A percentile compares a stretch with the other conserved stretches of the same genome.
Evolutionary conservation across 441 rosid species (phyloP).

Genomic region (Metrosideros polymorpha): DNA sequence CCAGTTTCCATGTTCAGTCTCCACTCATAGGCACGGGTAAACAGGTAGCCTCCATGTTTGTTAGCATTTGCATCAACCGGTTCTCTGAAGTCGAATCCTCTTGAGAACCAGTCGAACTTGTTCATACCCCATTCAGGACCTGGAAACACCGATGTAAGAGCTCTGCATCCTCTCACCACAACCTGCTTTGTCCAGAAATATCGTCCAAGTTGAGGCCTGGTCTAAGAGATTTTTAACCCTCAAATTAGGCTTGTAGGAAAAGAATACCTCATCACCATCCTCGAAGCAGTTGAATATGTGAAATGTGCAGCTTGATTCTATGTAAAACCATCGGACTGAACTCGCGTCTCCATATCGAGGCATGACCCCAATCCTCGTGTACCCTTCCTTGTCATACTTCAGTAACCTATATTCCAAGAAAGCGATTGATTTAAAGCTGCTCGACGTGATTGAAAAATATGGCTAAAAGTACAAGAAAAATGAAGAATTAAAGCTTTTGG

Average conservation of each 20-base stretch:
- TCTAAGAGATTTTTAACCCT: neutral
- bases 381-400: neutral
- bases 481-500: neutral
- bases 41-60: neutral
- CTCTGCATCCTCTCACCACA: neutral
- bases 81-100: neutral
- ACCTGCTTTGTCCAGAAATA: neutral
- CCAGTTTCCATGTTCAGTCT: neutral
- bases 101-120: neutral
- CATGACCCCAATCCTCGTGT: conserved; percentile 5
- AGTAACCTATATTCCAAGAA: neutral
- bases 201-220: neutral
- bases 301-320: neutral
- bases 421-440: neutral
- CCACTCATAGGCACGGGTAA: neutral
- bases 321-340: neutral
- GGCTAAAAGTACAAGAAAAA: neutral
- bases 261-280: neutral
- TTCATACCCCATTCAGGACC: neutral
- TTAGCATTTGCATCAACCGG: neutral
- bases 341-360: neutral
- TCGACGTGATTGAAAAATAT: neutral
- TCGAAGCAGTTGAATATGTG: conserved; percentile 4
- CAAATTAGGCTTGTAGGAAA: neutral
- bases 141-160: neutral